Evolutionary conservation across 768 basidiomycete genomes (phyloP).

Genomic region (Kwoniella shandongensis): DNA sequence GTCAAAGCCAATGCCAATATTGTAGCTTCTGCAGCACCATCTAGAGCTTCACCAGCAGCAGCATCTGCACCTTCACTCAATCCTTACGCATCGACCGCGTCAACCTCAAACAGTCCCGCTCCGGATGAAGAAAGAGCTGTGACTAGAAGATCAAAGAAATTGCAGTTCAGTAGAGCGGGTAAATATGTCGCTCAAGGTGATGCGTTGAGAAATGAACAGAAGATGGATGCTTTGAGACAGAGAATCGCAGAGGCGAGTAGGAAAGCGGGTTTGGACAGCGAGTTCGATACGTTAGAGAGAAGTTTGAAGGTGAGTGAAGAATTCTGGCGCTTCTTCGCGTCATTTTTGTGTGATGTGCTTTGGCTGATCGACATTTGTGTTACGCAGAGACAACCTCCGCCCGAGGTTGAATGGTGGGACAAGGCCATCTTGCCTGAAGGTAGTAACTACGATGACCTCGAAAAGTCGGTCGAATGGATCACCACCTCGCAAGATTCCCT

Average conservation of each 20-base stretch:
- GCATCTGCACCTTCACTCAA: slow-evolving; percentile 58
- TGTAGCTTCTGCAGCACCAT: slow-evolving; percentile 15
- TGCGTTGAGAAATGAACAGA: slow-evolving; percentile 60
- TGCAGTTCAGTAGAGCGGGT: slow-evolving; percentile 89
- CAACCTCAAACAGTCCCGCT: slow-evolving; percentile 19
- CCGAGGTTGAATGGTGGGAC: slow-evolving; percentile 98
- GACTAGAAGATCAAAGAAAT: slow-evolving; percentile 53
- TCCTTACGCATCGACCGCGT: slow-evolving; percentile 67
- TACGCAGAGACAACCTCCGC: slow-evolving; percentile 74
- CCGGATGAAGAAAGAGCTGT: slow-evolving; percentile 18
- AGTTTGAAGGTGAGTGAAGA: slow-evolving; percentile 71
- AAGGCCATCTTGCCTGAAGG: slow-evolving; percentile 70
- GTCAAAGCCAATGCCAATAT: slow-evolving; percentile 65
- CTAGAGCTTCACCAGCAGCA: slow-evolving; percentile 68
- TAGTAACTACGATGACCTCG: slow-evolving; percentile 74
- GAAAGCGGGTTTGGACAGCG: slow-evolving; percentile 92
- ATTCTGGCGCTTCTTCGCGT: too few relatives aligned
- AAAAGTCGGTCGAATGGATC: slow-evolving; percentile 62
- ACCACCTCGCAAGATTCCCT: slow-evolving; percentile 63
- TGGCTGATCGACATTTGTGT: background rate
- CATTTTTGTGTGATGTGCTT: background rate
- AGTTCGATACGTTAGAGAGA: slow-evolving; percentile 86
- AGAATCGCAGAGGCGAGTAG: slow-evolving; percentile 87
- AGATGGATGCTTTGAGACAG: slow-evolving; percentile 87
- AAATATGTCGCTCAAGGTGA: slow-evolving; percentile 64